Conservation (phyloP, 495 filamentous ascomycete species). For the Penicillium salamii region DNA sequence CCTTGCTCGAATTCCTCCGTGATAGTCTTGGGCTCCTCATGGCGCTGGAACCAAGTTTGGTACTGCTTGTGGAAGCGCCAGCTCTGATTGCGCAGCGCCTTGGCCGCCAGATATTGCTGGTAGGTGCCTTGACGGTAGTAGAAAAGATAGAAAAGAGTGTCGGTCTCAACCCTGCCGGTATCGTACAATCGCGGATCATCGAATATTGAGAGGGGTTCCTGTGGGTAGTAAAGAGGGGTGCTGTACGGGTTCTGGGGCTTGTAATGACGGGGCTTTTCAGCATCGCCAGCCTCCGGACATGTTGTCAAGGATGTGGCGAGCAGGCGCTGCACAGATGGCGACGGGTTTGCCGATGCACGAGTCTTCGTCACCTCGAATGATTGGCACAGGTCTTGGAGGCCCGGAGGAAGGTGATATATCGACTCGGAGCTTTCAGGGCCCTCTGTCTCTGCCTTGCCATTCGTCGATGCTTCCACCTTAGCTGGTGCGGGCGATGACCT, state of each 20-base stretch:
- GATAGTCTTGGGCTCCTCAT: slow-evolving; percentile 97
- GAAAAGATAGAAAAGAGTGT: slow-evolving; percentile 98
- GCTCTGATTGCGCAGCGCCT: slow-evolving; percentile 92
- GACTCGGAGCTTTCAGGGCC: slow-evolving; percentile 59
- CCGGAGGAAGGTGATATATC: slow-evolving; percentile 90
- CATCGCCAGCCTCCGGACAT: slow-evolving; percentile 72
- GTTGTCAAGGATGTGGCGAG: slow-evolving; percentile 66
- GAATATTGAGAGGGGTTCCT: slow-evolving; percentile 84
- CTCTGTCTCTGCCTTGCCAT: slow-evolving; percentile 38
- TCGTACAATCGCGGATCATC: slow-evolving; percentile 85
- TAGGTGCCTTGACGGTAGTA: slow-evolving; percentile 97
- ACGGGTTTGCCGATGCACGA: slow-evolving; percentile 51
- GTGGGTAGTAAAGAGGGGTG: slow-evolving; percentile 82
- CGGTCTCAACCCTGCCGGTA: slow-evolving; percentile 75
- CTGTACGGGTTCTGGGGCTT: slow-evolving; percentile 75
- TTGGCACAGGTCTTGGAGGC: slow-evolving; percentile 83
- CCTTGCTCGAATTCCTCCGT: slow-evolving; percentile 98
- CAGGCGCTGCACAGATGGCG: slow-evolving; percentile 67
- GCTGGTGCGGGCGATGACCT: slow-evolving; percentile 18
- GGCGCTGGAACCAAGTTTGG: slow-evolving; percentile 98
- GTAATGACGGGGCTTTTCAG: slow-evolving; percentile 79
- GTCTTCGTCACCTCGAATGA: slow-evolving; percentile 83
- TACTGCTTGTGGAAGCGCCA: slow-evolving; percentile 99
- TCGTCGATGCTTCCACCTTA: slow-evolving; percentile 26
- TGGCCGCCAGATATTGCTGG: slow-evolving; percentile 94